Conservation (phyloP, 2,329 filamentous ascomycete genomes). For the Leptographium wingfieldii region DNA sequence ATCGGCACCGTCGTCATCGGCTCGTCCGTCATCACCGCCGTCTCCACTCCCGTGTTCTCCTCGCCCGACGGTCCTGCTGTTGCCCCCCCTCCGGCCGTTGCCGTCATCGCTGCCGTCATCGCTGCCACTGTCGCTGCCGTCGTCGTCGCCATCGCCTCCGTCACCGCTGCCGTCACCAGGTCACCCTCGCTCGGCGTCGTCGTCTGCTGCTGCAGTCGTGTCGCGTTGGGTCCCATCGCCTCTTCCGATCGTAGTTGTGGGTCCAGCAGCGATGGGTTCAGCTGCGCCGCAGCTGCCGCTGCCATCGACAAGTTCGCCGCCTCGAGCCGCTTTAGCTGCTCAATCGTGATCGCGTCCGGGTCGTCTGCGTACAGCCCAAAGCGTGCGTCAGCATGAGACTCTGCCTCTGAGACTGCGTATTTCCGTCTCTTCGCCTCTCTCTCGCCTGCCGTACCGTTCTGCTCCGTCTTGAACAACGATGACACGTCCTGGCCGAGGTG, state of each 20-base stretch:
- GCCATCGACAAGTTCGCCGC: conserved; percentile 41
- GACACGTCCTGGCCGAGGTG: background rate
- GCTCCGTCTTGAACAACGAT: background rate
- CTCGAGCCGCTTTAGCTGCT: conserved; percentile 37
- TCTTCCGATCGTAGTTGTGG: conserved; percentile 24
- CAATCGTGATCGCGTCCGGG: conserved; percentile 14
- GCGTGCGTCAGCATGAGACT: background rate
- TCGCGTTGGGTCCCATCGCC: background rate
- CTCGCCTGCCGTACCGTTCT: background rate
- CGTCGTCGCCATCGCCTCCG: background rate
- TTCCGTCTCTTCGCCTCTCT: background rate
- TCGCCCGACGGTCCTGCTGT: background rate
- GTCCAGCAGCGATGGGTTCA: conserved; percentile 42
- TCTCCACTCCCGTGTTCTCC: background rate
- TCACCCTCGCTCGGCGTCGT: conserved; percentile 8
- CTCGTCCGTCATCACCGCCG: background rate
- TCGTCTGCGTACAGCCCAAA: conserved; percentile 7
- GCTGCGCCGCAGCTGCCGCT: conserved; percentile 41
- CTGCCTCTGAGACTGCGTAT: background rate
- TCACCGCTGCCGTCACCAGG: conserved; percentile 8
- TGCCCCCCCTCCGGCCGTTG: background rate
- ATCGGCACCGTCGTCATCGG: conserved; percentile 7
- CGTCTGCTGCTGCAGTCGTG: background rate
- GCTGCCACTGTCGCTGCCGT: background rate
- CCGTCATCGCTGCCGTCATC: background rate